These are phyloP conservation scores for Phaeophleospora eucalypticola DNA, from an alignment of 2,329 filamentous ascomycete species.

Conservation along the genomic window DNA sequence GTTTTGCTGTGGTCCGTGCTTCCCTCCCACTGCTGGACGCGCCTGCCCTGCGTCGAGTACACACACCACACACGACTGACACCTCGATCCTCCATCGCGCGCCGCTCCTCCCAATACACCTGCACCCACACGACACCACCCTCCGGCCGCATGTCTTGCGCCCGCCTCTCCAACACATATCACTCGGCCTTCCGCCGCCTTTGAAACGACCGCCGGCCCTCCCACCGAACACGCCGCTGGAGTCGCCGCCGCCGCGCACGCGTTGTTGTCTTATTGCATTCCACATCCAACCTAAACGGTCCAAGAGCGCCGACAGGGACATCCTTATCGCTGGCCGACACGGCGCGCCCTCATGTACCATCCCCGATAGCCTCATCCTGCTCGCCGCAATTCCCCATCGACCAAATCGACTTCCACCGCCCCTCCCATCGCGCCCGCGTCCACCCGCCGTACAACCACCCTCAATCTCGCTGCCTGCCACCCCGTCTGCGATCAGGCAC, in stretches of 20 bases:
- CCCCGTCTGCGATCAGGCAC: constrained; percentile 2
- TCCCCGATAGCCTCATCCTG: constrained; percentile 12
- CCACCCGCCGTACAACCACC: constrained; percentile 4
- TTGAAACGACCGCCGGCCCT: neutral
- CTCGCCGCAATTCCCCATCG: constrained; percentile 6
- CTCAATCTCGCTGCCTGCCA: constrained; percentile 8
- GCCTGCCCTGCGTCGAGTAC: too few relatives aligned
- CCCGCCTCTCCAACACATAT: neutral
- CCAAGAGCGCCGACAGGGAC: constrained; percentile 12
- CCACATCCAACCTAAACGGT: constrained; percentile 21
- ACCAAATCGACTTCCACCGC: constrained; percentile 8
- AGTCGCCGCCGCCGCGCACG: constrained; percentile 8
- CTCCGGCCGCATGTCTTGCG: neutral
- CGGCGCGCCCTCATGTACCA: constrained; percentile 13
- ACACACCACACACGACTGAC: too few relatives aligned
- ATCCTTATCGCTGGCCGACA: constrained; percentile 20
- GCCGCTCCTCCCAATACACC: too few relatives aligned
- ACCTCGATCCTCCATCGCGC: too few relatives aligned
- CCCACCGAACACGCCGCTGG: neutral
- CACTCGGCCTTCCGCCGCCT: neutral
- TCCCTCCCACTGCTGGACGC: neutral
- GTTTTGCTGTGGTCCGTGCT: neutral
- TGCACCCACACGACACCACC: constrained; percentile 3
- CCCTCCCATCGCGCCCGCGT: constrained; percentile 3
- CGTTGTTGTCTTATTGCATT: constrained; percentile 8